Base-by-base conservation (phyloP, 805 yeast species). In the Komagataella phaffii region DNA sequence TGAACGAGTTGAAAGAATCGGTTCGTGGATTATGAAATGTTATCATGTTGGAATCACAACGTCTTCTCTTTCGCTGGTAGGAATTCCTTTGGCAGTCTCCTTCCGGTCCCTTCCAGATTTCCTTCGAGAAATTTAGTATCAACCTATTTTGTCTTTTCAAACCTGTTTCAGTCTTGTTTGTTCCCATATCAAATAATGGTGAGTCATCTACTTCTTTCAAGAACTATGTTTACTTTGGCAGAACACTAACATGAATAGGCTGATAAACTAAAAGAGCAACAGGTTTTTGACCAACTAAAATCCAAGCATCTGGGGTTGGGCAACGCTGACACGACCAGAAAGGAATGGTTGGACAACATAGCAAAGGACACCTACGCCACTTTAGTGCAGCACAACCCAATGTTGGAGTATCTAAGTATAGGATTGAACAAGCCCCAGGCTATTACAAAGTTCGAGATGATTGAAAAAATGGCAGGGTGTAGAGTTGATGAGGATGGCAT, bases 221-320 rank as follows among this genome's bases (percentile, higher is more conserved):
- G 12, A 12, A 17, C 5, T 12, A 6, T 12, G 10, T 14, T 44
- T 12, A 2, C 17, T 3, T 44, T 3, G 2, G 6, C 24, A 14
- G 6, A 14, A 3, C 10, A 21, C 24, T 18, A 24, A 45, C 47
- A 19, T 14, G n/a, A 18, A n/a, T 21, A 76, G 88, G 82, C 88
- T 4, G 89, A 84, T 57, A 80, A 78, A 64, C 69, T 79, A 19
- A 69, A 84, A 55, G 85, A 81, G 46, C 73, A 73, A 54, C 83
- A 77, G 58, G 69, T 71, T 48, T 81, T 72, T 60, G 79, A 77
- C 49, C 75, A 70, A 36, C 69, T 79, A 50, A 81, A 80, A 58
- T 61, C 79, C 46, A 79, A 83, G 59, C 80, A 85, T 60, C 69
- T 83, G 19, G 96, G 95, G 1, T 64, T 90, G 1, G 96, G 96